Evolutionary conservation across 2,329 filamentous ascomycete genomes (phyloP).

Genomic region (Colletotrichum gigasporum): DNA sequence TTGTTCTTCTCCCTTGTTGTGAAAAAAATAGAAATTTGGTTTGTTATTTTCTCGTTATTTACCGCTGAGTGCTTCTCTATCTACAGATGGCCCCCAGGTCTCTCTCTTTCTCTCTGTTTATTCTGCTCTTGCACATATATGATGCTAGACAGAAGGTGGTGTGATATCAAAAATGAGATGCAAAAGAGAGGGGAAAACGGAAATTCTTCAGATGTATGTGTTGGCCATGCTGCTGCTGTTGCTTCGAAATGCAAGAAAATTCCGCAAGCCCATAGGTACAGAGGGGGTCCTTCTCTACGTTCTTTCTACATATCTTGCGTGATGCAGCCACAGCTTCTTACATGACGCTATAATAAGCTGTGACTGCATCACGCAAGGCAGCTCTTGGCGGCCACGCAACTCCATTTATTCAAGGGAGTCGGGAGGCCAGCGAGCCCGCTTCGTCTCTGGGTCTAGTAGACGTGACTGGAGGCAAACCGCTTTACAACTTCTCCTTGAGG

Average conservation of each 20-base stretch:
- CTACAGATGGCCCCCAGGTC: neutral
- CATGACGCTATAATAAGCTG: too few relatives aligned
- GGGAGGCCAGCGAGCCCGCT: too few relatives aligned
- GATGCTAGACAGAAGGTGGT: neutral
- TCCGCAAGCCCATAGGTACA: conserved; percentile 23
- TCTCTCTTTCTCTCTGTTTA: neutral
- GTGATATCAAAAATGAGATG: conserved; percentile 31
- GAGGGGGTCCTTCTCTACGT: neutral
- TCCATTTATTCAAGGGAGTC: too few relatives aligned
- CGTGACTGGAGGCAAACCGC: neutral
- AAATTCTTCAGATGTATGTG: conserved; percentile 1
- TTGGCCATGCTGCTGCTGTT: conserved; percentile 3
- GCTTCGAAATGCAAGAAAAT: conserved; percentile 10
- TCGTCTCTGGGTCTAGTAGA: too few relatives aligned
- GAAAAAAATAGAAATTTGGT: neutral
- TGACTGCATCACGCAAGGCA: too few relatives aligned
- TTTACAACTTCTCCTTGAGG: conserved; percentile 80
- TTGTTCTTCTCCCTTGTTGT: neutral
- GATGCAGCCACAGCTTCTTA: too few relatives aligned
- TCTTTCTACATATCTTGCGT: conserved; percentile 6
- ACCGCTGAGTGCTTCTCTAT: neutral
- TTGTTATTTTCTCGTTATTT: too few relatives aligned
- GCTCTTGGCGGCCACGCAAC: too few relatives aligned
- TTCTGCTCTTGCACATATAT: neutral
- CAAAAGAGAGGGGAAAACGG: neutral